phyloP scores from a whole-genome alignment of 352 stramenopile genomes.

The Aphanomyces invadans region DNA sequence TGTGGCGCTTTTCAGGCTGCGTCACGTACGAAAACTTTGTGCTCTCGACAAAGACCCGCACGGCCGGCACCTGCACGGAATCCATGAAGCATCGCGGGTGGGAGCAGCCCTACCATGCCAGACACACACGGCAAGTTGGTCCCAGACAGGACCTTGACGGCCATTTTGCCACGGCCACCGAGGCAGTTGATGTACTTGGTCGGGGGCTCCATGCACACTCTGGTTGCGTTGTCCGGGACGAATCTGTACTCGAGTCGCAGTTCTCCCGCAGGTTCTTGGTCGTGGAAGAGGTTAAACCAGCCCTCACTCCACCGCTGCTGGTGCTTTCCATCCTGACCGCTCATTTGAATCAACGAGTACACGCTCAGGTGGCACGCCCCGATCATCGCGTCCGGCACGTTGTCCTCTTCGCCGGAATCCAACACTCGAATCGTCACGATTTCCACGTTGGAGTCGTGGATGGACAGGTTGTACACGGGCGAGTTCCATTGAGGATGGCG shows the following conservation, averaged over 20 bases:
- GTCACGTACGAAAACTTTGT: conserved; percentile 27
- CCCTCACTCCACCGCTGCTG: conserved; percentile 33
- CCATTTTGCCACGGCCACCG: conserved; percentile 27
- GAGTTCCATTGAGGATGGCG: conserved; percentile 48
- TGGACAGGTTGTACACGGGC: conserved; percentile 30
- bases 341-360: conserved; percentile 28
- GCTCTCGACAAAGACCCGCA: conserved; percentile 26
- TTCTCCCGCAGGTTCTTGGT: conserved; percentile 28
- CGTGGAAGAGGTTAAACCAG: conserved; percentile 38
- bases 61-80: conserved; percentile 22
- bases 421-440: conserved; percentile 40
- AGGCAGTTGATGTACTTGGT: conserved; percentile 24
- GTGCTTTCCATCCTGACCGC: conserved; percentile 24
- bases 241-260: conserved; percentile 49
- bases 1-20: conserved; percentile 31
- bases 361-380: conserved; percentile 31
- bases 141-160: conserved; percentile 34
- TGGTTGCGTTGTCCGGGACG: conserved; percentile 26
- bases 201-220: background rate
- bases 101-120: conserved; percentile 27
- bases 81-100: background rate
- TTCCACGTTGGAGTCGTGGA: conserved; percentile 32
- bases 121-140: conserved; percentile 28
- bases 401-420: conserved; percentile 52
- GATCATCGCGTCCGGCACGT: conserved; percentile 41